Evolutionary conservation across 495 filamentous ascomycete species (phyloP), one percentile per base, ranked within the genome.

Genomic region (Aspergillus egyptiacus): DNA sequence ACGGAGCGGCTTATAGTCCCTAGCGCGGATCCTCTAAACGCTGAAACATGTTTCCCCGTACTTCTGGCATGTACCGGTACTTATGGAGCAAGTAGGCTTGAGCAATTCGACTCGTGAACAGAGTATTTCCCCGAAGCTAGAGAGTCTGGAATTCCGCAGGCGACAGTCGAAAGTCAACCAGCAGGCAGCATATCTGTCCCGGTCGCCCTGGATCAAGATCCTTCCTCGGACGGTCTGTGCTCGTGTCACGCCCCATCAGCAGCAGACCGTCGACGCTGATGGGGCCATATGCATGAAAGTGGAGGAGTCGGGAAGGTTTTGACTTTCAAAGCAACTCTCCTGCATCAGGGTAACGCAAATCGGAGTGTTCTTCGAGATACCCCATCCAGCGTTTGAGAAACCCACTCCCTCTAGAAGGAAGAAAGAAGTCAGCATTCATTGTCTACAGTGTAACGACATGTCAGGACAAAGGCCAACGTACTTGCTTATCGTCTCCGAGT

Each of bases 381-480:
- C 69, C 76, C 86, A 95, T 95, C 90, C 90, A 96, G 39, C 76
- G 72, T 61, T 87, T 87, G 46, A 96, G 72, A 62, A 95, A 96
- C 44, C 72, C 73, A 64, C 84, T 89, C 3, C 87, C 82, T 61
- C 86, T 91, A 17, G 33, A 63, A 56, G 50, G 44, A 47, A 36
- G 22, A 13, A n/a, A 31, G 45, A 18, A 37, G 30, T 55, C 37
- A 58, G 36, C 37, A 20, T 42, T 39, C 11, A 18, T 10, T 23
- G 13, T 28, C 2, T 22, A 34, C 13, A 48, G 5, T 4, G 3
- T 5, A 9, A 36, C 25, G 10, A 22, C n/a, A 10, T 19, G 32
- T 33, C 28, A 27, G n/a, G 30, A 19, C 20, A 36, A 20, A 32
- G 30, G 17, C 9, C 10, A 18, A 79, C 84, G 76, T 70, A 89